Evolutionary conservation across 768 basidiomycete species (phyloP).

Genomic region (Mycena latifolia): DNA sequence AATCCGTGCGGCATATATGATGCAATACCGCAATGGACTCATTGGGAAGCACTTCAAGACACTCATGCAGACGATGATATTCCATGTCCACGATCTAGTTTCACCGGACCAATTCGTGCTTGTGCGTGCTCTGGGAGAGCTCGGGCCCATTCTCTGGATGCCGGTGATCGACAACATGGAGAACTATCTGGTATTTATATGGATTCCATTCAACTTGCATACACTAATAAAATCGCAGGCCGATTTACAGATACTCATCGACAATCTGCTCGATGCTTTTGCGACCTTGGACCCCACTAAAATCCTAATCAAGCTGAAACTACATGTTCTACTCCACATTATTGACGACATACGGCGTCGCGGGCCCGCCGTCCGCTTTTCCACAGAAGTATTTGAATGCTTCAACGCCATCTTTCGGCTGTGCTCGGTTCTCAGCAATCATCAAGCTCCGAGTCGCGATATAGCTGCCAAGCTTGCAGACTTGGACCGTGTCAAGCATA

Average conservation of each 20-base stretch:
- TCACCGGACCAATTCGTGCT: constrained; percentile 35
- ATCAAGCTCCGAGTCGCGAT: constrained; percentile 51
- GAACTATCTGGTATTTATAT: constrained; percentile 45
- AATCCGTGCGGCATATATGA: constrained; percentile 46
- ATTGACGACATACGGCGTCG: constrained; percentile 43
- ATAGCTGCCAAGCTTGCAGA: constrained; percentile 42
- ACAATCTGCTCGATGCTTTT: constrained; percentile 52
- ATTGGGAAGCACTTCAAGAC: constrained; percentile 53
- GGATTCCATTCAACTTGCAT: too few species aligned
- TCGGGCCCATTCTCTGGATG: constrained; percentile 48
- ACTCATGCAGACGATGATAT: constrained; percentile 44
- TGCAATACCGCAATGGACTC: constrained; percentile 31
- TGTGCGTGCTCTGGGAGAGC: constrained; percentile 36
- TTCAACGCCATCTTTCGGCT: constrained; percentile 54
- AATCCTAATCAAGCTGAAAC: constrained; percentile 47
- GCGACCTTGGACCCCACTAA: constrained; percentile 47
- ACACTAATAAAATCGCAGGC: background rate
- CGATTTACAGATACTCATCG: constrained; percentile 41
- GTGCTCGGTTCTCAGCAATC: constrained; percentile 50
- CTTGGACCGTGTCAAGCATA: constrained; percentile 49
- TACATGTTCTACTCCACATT: constrained; percentile 48
- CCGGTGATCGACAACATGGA: constrained; percentile 43
- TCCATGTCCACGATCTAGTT: constrained; percentile 45
- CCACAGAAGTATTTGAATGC: constrained; percentile 54
- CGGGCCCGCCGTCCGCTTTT: constrained; percentile 48